Percentiles rank a stretch among this genome's conserved stretches.
phyloP scores from a whole-genome alignment of 2,329 filamentous ascomycete species.

The Purpureocillium lavendulum region DNA sequence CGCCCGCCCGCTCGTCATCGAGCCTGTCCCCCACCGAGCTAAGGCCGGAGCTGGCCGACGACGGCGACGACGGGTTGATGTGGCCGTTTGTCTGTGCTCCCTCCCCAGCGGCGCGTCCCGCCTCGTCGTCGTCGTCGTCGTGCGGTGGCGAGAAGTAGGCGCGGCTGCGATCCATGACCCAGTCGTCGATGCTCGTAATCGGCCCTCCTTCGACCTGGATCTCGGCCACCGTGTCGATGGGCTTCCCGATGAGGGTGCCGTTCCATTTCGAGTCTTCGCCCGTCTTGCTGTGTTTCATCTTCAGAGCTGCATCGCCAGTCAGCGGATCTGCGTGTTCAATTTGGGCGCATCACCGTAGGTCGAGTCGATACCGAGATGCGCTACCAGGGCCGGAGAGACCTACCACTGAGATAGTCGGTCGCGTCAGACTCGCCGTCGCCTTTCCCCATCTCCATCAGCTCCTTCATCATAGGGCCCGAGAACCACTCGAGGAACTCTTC shows the following conservation, averaged over 20 bases:
- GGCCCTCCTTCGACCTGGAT: constrained; percentile 70
- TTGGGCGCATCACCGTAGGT: too few relatives aligned
- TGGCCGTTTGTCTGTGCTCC: constrained; percentile 3
- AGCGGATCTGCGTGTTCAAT: neutral
- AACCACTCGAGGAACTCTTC: constrained; percentile 77
- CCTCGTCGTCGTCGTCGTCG: neutral
- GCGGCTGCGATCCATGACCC: constrained; percentile 22
- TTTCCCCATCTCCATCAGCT: constrained; percentile 74
- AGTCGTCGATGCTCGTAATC: constrained; percentile 26
- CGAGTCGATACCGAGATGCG: too few relatives aligned
- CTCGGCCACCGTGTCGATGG: constrained; percentile 55
- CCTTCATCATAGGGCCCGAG: constrained; percentile 61
- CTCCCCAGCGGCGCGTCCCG: too few relatives aligned
- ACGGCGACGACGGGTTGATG: constrained; percentile 23
- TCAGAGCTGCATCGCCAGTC: constrained; percentile 49
- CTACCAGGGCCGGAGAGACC: too few relatives aligned
- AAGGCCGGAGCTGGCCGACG: constrained; percentile 45
- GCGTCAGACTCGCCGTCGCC: constrained; percentile 57
- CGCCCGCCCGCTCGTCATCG: constrained; percentile 15
- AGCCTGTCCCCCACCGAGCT: constrained; percentile 46
- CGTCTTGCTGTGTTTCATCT: constrained; percentile 87
- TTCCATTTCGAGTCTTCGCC: constrained; percentile 80
- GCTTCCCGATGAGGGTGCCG: constrained; percentile 73
- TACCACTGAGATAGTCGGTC: constrained; percentile 63
- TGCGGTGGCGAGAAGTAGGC: constrained; percentile 3